A percentile compares a stretch with the other conserved stretches of the same genome.
Conservation (phyloP, 306 rosid species). For the Pueraria montana region DNA sequence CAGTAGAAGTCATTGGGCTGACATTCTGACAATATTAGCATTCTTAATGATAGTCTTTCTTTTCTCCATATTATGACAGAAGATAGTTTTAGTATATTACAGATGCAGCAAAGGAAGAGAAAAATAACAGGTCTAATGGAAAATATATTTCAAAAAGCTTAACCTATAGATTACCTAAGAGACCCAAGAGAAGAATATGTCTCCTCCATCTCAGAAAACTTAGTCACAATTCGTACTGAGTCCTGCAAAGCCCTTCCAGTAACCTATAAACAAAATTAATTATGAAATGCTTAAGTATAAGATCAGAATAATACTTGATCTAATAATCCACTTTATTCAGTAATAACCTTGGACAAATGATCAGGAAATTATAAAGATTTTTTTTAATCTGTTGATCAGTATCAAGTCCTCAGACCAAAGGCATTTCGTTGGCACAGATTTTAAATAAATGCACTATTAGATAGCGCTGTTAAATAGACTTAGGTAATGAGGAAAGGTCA, state of each 20-base stretch:
- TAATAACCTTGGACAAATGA: neutral
- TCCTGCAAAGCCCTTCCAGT: constrained; percentile 84
- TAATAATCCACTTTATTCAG: constrained; percentile 28
- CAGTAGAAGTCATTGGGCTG: constrained; percentile 28
- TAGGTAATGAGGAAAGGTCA: constrained; percentile 24
- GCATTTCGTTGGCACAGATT: neutral
- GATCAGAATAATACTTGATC: constrained; percentile 22
- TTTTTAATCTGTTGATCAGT: neutral
- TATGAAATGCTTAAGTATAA: constrained; percentile 18
- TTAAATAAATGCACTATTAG: constrained; percentile 33
- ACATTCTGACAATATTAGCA: constrained; percentile 39
- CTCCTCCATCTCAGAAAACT: constrained; percentile 86
- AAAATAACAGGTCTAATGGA: neutral
- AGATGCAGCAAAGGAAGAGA: constrained; percentile 10
- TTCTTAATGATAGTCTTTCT: constrained; percentile 35
- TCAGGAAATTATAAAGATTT: neutral
- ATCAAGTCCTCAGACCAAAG: constrained; percentile 27
- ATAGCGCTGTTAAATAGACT: constrained; percentile 6
- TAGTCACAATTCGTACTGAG: constrained; percentile 76
- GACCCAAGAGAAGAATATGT: constrained; percentile 71
- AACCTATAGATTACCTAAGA: constrained; percentile 69
- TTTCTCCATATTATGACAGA: constrained; percentile 32
- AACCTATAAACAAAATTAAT: constrained; percentile 60
- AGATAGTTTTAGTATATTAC: constrained; percentile 27
- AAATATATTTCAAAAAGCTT: constrained; percentile 32